Base-by-base conservation (phyloP, 306 rosid species). In the Prunus mongolica region DNA sequence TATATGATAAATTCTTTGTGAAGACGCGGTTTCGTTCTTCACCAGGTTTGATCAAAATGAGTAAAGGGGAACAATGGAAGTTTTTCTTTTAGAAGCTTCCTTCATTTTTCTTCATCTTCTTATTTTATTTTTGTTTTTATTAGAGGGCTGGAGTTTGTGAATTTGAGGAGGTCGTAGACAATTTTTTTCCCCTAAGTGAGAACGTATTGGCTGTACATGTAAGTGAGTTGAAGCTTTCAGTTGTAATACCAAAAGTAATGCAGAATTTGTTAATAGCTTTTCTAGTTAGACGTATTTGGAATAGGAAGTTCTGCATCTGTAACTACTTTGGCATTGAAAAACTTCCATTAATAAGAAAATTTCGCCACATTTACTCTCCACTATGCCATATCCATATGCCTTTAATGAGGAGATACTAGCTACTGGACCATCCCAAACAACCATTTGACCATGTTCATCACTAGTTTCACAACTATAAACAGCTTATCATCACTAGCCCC, bases 1-100 rank as follows among this genome's bases (percentile, higher is more conserved):
- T 18, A 58, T 13, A 57, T 4, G 62, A 56, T 56, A 22, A 13
- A 46, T 47, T 18, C 44, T 45, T 68, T 14, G 22, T 68, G 41
- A 30, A 65, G 44, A 34, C 9, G 27, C 14, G 16, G 16, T 41
- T 34, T 65, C 3, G 50, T 65, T 51, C 19, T 13, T 30, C 28
- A 6, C 74, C 74, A 16, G 27, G 57, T 50, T 69, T 69, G 27
- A 28, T 28, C 46, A 58, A 46, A 60, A 22, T 74, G 32, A 74
- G 28, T 28, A 61, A 11, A 12, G 14, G 51, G 63, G 15, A 50
- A 32, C 30, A 11, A 34, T 15, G 65, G 20, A 71, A 32, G 50
- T 5, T 22, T 10, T 10, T 57, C 14, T 8, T 20, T 4, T 12
- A 8, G 25, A 7, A 20, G 28, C 12, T 8, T 22, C 28, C 64